These are phyloP conservation scores for Berberis vulgaris DNA, from an alignment of 164 flowering plant genomes.

Conservation along the genomic window DNA sequence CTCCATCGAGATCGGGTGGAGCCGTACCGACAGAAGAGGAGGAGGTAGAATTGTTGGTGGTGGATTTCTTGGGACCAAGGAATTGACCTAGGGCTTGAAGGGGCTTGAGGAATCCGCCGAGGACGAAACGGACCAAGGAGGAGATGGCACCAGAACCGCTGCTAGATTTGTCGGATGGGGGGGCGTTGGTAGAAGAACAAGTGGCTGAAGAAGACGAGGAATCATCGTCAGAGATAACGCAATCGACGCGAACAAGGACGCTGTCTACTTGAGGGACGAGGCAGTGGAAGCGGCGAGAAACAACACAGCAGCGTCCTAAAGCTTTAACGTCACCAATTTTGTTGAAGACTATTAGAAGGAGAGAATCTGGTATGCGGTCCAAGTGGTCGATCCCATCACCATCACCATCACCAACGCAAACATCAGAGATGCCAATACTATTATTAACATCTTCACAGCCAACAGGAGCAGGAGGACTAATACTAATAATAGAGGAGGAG, in stretches of 20 bases:
- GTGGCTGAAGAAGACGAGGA: not conserved
- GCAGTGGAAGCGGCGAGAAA: not conserved
- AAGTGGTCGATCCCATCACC: not conserved
- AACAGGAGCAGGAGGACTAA: too few relatives aligned
- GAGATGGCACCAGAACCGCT: not conserved
- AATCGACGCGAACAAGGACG: constrained; percentile 5
- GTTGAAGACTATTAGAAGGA: constrained; percentile 3
- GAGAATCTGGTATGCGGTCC: constrained; percentile 5
- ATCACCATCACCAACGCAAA: not conserved
- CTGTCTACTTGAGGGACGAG: constrained; percentile 6
- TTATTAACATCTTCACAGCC: too few relatives aligned
- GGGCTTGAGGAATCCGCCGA: constrained; percentile 3
- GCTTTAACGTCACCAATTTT: constrained; percentile 4
- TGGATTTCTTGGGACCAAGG: constrained; percentile 3
- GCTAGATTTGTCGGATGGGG: too few relatives aligned
- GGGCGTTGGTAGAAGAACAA: not conserved
- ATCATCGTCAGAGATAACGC: constrained; percentile 5
- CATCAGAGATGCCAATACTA: too few relatives aligned
- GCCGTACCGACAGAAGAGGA: not conserved
- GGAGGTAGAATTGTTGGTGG: not conserved
- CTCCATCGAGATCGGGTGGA: not conserved
- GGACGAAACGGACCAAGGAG: not conserved
- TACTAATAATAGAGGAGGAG: too few relatives aligned
- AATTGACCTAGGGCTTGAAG: constrained; percentile 1
- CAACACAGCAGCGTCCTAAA: constrained; percentile 6